phyloP scores from a whole-genome alignment of 2,329 filamentous ascomycete species.

The Ampelomyces quisqualis region DNA sequence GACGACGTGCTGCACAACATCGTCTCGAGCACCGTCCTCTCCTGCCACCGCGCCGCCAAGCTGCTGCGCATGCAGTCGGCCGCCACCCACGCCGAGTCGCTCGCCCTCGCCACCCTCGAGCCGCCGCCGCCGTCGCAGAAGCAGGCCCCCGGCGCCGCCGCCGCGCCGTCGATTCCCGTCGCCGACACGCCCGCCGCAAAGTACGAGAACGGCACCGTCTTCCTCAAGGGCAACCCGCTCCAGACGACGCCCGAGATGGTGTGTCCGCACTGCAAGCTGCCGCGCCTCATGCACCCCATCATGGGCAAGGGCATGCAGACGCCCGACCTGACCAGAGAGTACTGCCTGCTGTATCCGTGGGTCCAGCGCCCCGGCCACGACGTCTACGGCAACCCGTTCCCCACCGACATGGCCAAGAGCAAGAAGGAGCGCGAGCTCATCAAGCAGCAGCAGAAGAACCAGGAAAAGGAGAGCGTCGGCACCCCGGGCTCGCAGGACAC shows the following conservation, averaged over 20 bases:
- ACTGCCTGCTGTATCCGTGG: conserved; percentile 78
- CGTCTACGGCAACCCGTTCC: conserved; percentile 81
- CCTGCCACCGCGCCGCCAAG: conserved; percentile 78
- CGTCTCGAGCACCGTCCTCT: conserved; percentile 71
- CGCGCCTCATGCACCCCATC: conserved; percentile 70
- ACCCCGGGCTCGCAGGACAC: conserved; percentile 50
- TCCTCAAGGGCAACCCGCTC: conserved; percentile 71
- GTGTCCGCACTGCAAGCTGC: conserved; percentile 73
- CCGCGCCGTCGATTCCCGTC: conserved; percentile 49
- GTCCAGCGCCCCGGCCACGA: conserved; percentile 75
- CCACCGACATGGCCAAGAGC: conserved; percentile 72
- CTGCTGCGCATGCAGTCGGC: conserved; percentile 65
- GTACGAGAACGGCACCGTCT: conserved; percentile 68
- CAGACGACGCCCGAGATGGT: conserved; percentile 69
- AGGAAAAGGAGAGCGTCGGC: conserved; percentile 47
- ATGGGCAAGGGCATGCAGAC: conserved; percentile 69
- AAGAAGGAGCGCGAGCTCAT: conserved; percentile 66
- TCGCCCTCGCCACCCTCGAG: conserved; percentile 42
- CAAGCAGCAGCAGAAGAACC: conserved; percentile 46
- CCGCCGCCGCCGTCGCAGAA: conserved; percentile 38
- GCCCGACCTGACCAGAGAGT: conserved; percentile 59
- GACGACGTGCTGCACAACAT: conserved; percentile 76
- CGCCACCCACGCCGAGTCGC: conserved; percentile 50
- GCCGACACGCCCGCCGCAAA: conserved; percentile 65
- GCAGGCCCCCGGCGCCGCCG: conserved; percentile 44